These are phyloP conservation scores for Tephrocybe sp. DNA, from an alignment of 768 basidiomycete genomes.

Conservation along the genomic window DNA sequence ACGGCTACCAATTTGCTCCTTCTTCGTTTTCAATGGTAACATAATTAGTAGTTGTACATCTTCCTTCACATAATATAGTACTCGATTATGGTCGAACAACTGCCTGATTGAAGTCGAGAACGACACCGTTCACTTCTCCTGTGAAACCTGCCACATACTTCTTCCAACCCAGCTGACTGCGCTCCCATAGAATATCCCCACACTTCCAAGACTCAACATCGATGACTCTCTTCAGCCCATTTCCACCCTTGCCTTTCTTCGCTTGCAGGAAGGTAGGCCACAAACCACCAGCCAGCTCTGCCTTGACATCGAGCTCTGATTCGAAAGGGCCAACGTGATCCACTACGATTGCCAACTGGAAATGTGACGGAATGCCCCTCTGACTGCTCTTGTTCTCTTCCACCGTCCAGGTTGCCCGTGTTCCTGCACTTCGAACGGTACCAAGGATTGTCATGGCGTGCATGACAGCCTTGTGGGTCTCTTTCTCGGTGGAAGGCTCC, in stretches of 20 bases:
- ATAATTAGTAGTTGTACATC: no score
- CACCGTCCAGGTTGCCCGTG: slow-evolving; percentile 19
- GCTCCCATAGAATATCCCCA: slow-evolving; percentile 19
- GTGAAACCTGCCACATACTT: slow-evolving; percentile 18
- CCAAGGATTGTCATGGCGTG: slow-evolving; percentile 23
- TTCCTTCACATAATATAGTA: neutral
- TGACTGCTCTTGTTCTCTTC: slow-evolving; percentile 23
- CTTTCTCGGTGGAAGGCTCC: slow-evolving; percentile 16
- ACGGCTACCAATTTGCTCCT: no score
- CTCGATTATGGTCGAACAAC: slow-evolving; percentile 16
- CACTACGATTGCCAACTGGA: slow-evolving; percentile 20
- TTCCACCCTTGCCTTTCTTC: slow-evolving; percentile 17
- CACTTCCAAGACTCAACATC: slow-evolving; percentile 22
- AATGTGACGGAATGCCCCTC: slow-evolving; percentile 20
- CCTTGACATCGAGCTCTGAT: slow-evolving; percentile 20
- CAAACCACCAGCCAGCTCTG: slow-evolving; percentile 19
- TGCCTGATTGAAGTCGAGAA: slow-evolving; percentile 17
- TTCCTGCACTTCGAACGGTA: slow-evolving; percentile 9
- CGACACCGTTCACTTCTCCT: slow-evolving; percentile 19
- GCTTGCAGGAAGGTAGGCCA: slow-evolving; percentile 20
- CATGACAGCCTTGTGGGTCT: slow-evolving; percentile 18
- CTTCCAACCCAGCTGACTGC: slow-evolving; percentile 22
- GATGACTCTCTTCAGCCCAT: slow-evolving; percentile 15
- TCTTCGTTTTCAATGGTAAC: no score
- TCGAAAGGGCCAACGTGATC: slow-evolving; percentile 18